Percentiles rank a stretch among this genome's conserved stretches.
Conservation (phyloP, 2,329 filamentous ascomycete species). For the Penicillium sp. region DNA sequence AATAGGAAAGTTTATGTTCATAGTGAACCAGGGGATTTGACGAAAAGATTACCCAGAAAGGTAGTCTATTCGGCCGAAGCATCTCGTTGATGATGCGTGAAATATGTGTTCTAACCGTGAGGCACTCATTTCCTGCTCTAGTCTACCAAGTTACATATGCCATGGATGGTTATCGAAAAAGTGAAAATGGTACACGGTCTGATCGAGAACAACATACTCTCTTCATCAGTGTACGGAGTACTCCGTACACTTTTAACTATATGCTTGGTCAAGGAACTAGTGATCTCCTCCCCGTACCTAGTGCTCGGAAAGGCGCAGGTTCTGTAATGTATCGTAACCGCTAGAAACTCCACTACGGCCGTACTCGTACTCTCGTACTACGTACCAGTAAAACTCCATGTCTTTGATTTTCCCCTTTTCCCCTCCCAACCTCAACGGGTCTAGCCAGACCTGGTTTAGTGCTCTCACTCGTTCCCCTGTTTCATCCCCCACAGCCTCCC, state of each 20-base stretch:
- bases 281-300: not conserved
- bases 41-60: not conserved
- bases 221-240: too few relatives aligned
- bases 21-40: not conserved
- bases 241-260: too few relatives aligned
- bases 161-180: not conserved
- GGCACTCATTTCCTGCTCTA: not conserved
- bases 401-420: too few relatives aligned
- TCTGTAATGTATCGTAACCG: not conserved
- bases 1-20: not conserved
- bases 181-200: not conserved
- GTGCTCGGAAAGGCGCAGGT: too few relatives aligned
- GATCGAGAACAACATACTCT: not conserved
- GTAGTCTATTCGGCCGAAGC: not conserved
- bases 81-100: not conserved
- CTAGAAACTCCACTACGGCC: not conserved
- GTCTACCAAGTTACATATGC: not conserved
- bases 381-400: not conserved
- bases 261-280: not conserved
- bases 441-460: not conserved
- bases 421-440: not conserved
- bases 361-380: slow-evolving; percentile 3
- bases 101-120: not conserved
- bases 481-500: not conserved
- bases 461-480: not conserved